Evolutionary conservation across 164 flowering plant species (phyloP).

Genomic region (Protea cynaroides): DNA sequence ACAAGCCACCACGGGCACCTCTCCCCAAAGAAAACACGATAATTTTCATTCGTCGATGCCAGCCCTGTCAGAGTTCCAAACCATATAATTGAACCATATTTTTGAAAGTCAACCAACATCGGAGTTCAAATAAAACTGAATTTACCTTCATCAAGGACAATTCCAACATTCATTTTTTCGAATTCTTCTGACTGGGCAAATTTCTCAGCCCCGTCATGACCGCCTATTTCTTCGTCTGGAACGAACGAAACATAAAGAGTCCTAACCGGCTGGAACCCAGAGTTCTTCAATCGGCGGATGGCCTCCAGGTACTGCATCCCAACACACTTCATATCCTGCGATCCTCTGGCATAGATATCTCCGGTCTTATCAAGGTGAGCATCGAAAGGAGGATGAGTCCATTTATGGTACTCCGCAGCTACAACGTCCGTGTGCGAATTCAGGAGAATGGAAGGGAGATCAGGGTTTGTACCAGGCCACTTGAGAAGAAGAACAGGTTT

Average conservation of each 20-base stretch:
- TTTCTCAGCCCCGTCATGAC: constrained; percentile 76
- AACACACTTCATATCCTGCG: constrained; percentile 99
- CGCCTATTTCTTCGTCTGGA: constrained; percentile 97
- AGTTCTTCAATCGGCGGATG: constrained; percentile 50
- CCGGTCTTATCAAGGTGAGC: constrained; percentile 64
- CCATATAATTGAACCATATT: too few relatives aligned
- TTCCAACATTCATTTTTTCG: constrained; percentile 66
- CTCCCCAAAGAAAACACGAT: constrained; percentile 81
- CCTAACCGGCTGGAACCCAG: constrained; percentile 62
- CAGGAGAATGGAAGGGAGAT: constrained; percentile 67
- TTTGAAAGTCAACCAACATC: too few relatives aligned
- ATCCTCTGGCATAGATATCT: constrained; percentile 71
- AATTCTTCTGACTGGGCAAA: constrained; percentile 55
- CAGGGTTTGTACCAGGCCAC: constrained; percentile 68
- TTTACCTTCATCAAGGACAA: constrained; percentile 82
- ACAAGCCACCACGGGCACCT: constrained; percentile 84
- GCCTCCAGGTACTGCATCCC: constrained; percentile 94
- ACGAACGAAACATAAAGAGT: constrained; percentile 68
- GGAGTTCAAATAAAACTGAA: not conserved
- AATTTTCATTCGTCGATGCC: constrained; percentile 67
- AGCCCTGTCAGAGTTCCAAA: constrained; percentile 31
- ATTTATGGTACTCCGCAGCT: constrained; percentile 63
- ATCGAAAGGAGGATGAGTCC: constrained; percentile 68
- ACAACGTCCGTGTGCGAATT: constrained; percentile 98
- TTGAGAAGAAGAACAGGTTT: constrained; percentile 77